Conservation (phyloP, 306 rosid genomes). For the Luffa aegyptiaca region DNA sequence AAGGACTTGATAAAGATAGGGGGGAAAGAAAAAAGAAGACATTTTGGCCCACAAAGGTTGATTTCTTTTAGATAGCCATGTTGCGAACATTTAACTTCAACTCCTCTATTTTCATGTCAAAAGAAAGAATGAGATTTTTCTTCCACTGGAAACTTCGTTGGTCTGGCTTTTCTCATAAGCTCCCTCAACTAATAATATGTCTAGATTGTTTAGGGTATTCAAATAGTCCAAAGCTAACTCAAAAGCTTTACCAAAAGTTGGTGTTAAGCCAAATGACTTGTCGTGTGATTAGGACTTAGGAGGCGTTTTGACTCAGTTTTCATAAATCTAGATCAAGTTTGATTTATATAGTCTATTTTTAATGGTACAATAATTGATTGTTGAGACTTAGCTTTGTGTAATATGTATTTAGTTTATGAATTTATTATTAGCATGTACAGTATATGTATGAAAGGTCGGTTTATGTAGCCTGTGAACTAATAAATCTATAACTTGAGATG, state of each 20-base stretch:
- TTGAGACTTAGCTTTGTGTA: neutral
- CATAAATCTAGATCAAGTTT: neutral
- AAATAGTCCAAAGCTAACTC: neutral
- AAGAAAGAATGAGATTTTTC: neutral
- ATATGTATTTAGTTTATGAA: neutral
- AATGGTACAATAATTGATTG: neutral
- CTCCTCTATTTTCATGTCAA: slow-evolving; percentile 2
- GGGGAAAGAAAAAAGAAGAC: slow-evolving; percentile 5
- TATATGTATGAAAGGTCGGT: neutral
- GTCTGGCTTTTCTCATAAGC: neutral
- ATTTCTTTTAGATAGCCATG: slow-evolving; percentile 11
- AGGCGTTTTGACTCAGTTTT: neutral
- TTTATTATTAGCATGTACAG: neutral
- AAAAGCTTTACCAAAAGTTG: neutral
- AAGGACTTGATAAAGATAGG: slow-evolving; percentile 1
- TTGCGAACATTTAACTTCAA: slow-evolving; percentile 9
- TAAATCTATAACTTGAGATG: too few species aligned
- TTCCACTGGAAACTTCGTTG: slow-evolving; percentile 1
- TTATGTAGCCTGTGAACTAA: neutral
- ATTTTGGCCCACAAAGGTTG: slow-evolving; percentile 12
- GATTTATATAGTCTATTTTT: neutral
- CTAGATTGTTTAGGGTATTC: neutral
- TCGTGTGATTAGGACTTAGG: neutral
- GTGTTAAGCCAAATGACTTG: neutral
- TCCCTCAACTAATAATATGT: neutral